Evolutionary conservation across 2,329 filamentous ascomycete species (phyloP), one percentile per base, ranked within the genome.

Genomic region (Penicillium sp.): DNA sequence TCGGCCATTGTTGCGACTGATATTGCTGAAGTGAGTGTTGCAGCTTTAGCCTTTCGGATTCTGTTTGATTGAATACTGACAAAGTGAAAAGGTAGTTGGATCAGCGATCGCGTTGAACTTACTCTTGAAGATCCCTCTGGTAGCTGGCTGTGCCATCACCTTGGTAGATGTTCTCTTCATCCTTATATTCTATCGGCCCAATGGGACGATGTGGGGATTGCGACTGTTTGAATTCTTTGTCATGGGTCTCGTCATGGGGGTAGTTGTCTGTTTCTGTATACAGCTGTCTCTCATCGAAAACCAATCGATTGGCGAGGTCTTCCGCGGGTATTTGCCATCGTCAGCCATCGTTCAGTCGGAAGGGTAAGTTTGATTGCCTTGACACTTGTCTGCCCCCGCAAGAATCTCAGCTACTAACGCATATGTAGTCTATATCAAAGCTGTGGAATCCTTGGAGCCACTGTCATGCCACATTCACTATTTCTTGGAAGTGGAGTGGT

Each of bases 1-100:
- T 70, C 77, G 4, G 83, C 84, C 52, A 88, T 88, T 49, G 82
- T 88, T 45, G 84, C 84, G 0, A 88, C 84, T 0, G 84, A 88
- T 64, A 81, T 88, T 55, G 84, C 84, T 49, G 84, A 87, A 69
- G 80, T 79, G 60, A 56, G 69, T 46, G 11, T n/a, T 10, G 7
- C 8, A n/a, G 35, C 14, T 18, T 30, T 8, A 31, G 25, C 25
- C 19, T 3, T 3, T 22, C 6, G 22, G 7, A 1, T 2, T 18
- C 19, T 25, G 8, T 11, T 11, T 12, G 6, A 25, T 42, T 14
- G 30, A 52, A 43, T 39, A 29, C 12, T 44, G 14, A 36, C 33
- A 30, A 44, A 6, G 2, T 27, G 25, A n/a, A 54, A 54, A 75
- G 75, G 78, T 81, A 43, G 75, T 81, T 56, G 79, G 79, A 35